These are phyloP conservation scores for Neonectria punicea DNA, from an alignment of 2,329 filamentous ascomycete species.

Conservation along the genomic window DNA sequence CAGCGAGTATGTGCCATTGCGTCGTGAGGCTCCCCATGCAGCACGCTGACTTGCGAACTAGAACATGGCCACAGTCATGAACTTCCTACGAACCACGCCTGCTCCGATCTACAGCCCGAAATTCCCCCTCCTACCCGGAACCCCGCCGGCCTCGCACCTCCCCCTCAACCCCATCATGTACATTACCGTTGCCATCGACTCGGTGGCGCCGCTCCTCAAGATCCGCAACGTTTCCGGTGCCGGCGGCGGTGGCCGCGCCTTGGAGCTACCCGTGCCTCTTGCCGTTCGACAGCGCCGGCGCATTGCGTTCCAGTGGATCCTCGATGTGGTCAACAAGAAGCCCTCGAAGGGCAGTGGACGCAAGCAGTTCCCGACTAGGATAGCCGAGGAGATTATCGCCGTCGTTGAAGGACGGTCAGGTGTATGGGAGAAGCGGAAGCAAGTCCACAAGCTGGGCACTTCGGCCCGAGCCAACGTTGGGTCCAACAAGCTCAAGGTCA, in stretches of 20 bases:
- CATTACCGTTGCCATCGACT: slow-evolving; percentile 90
- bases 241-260: slow-evolving; percentile 84
- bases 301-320: slow-evolving; percentile 86
- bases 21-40: neutral
- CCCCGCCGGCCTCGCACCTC: slow-evolving; percentile 80
- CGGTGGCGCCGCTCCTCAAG: slow-evolving; percentile 86
- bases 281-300: slow-evolving; percentile 79
- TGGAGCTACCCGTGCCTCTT: slow-evolving; percentile 86
- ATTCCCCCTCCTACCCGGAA: slow-evolving; percentile 78
- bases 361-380: slow-evolving; percentile 77
- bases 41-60: slow-evolving; percentile 50
- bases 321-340: slow-evolving; percentile 84
- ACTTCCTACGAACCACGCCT: slow-evolving; percentile 83
- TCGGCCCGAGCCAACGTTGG: slow-evolving; percentile 78
- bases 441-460: slow-evolving; percentile 84
- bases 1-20: slow-evolving; percentile 73
- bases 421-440: slow-evolving; percentile 84
- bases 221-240: slow-evolving; percentile 80
- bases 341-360: slow-evolving; percentile 76
- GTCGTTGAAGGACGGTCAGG: slow-evolving; percentile 87
- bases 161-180: slow-evolving; percentile 91
- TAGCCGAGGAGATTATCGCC: slow-evolving; percentile 87
- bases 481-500: slow-evolving; percentile 50
- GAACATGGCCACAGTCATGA: slow-evolving; percentile 88
- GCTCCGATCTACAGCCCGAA: slow-evolving; percentile 79